phyloP scores from a whole-genome alignment of 1,284 basidiomycete genomes.

The Puccinia brachypodii region DNA sequence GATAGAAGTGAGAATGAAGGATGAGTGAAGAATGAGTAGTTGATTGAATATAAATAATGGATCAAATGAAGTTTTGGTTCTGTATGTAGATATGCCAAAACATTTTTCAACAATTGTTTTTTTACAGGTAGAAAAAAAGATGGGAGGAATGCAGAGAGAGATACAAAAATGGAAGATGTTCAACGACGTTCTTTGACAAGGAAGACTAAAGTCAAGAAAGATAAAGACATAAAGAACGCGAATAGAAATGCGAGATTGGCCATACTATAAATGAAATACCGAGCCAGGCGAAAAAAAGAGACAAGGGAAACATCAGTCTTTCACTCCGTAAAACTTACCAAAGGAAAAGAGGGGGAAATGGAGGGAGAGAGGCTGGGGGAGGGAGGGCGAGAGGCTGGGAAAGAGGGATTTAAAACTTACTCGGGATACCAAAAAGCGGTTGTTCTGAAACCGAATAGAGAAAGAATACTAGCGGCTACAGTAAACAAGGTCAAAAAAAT shows the following conservation, averaged over 20 bases:
- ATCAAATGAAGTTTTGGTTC: no score
- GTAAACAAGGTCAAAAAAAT: slow-evolving; percentile 86
- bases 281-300: not conserved
- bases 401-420: slow-evolving; percentile 1
- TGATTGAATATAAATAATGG: no score
- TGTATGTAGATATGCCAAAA: no score
- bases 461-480: slow-evolving; percentile 64
- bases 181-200: slow-evolving; percentile 39
- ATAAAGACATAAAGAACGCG: not conserved
- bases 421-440: slow-evolving; percentile 30
- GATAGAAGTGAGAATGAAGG: no score
- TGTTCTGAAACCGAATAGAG: slow-evolving; percentile 20
- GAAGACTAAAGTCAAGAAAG: slow-evolving; percentile 12
- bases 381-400: not conserved
- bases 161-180: no score
- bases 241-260: slow-evolving; percentile 11
- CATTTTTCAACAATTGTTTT: no score
- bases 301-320: not conserved
- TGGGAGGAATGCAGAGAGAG: not conserved
- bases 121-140: not conserved
- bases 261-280: not conserved
- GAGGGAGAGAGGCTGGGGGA: not conserved
- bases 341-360: no score
- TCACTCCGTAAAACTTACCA: not conserved
- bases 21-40: no score